phyloP scores from a whole-genome alignment of 495 filamentous ascomycete genomes.

The Halenospora varia region DNA sequence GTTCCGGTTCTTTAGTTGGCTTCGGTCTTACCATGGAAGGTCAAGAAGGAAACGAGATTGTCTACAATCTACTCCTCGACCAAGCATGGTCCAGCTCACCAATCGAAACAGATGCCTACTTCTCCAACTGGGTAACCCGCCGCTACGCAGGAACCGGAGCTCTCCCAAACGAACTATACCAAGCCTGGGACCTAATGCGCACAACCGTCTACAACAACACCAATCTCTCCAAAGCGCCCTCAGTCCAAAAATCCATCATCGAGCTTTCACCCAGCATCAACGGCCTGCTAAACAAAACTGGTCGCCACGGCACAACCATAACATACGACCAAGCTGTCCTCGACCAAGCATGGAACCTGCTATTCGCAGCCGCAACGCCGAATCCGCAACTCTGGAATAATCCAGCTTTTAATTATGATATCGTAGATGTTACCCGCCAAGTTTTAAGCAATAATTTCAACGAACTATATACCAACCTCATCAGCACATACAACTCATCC shows the following conservation, averaged over 20 bases:
- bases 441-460: slow-evolving; percentile 46
- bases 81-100: slow-evolving; percentile 44
- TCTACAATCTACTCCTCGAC: slow-evolving; percentile 47
- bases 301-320: slow-evolving; percentile 38
- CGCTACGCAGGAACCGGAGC: slow-evolving; percentile 36
- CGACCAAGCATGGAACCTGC: slow-evolving; percentile 36
- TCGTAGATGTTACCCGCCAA: slow-evolving; percentile 49
- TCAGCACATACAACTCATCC: slow-evolving; percentile 31
- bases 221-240: slow-evolving; percentile 31
- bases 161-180: slow-evolving; percentile 35
- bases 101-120: slow-evolving; percentile 42
- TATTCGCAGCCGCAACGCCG: slow-evolving; percentile 34
- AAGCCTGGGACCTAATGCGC: slow-evolving; percentile 44
- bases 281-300: slow-evolving; percentile 34
- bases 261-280: slow-evolving; percentile 39
- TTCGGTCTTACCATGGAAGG: slow-evolving; percentile 46
- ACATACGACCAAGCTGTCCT: slow-evolving; percentile 39
- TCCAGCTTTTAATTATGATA: slow-evolving; percentile 43
- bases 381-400: slow-evolving; percentile 37
- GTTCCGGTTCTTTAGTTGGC: slow-evolving; percentile 38
- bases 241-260: slow-evolving; percentile 45
- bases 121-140: slow-evolving; percentile 41
- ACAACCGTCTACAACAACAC: slow-evolving; percentile 50
- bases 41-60: slow-evolving; percentile 53
- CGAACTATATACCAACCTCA: slow-evolving; percentile 33